These are phyloP conservation scores for Lophiotrema nucula DNA, from an alignment of 495 filamentous ascomycete genomes.

Conservation along the genomic window DNA sequence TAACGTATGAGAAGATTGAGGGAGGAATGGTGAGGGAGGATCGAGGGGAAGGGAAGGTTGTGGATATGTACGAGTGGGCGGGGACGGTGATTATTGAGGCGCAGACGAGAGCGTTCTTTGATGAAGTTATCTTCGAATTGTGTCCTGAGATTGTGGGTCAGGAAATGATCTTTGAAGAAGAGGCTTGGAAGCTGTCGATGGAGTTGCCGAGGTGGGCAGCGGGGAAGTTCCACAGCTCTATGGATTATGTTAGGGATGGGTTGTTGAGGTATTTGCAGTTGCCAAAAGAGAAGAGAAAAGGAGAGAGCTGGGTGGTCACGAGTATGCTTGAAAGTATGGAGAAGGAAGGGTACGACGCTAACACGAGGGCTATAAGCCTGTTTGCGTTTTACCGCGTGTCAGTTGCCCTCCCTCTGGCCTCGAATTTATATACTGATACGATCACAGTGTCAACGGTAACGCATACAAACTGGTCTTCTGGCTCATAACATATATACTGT, in stretches of 20 bases:
- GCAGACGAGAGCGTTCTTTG: slow-evolving; percentile 33
- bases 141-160: slow-evolving; percentile 27
- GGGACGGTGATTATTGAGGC: slow-evolving; percentile 27
- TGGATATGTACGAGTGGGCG: slow-evolving; percentile 24
- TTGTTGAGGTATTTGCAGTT: slow-evolving; percentile 33
- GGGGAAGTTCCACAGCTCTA: slow-evolving; percentile 9
- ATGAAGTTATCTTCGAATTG: slow-evolving; percentile 31
- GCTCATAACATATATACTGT: slow-evolving; percentile 32
- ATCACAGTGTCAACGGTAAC: slow-evolving; percentile 36
- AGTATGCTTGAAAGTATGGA: slow-evolving; percentile 20
- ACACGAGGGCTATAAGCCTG: background rate
- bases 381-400: slow-evolving; percentile 3
- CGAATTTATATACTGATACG: background rate
- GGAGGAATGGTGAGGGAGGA: background rate
- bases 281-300: slow-evolving; percentile 27
- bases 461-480: slow-evolving; percentile 39
- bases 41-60: background rate
- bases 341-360: background rate
- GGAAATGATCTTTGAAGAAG: slow-evolving; percentile 34
- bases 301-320: slow-evolving; percentile 18
- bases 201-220: slow-evolving; percentile 10
- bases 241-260: slow-evolving; percentile 12
- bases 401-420: too few relatives aligned
- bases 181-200: slow-evolving; percentile 37
- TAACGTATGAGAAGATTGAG: background rate